Evolutionary conservation across 1,139 yeast species (phyloP), one percentile per base, ranked within the genome.

Genomic region (Saccharomyces hybrid): DNA sequence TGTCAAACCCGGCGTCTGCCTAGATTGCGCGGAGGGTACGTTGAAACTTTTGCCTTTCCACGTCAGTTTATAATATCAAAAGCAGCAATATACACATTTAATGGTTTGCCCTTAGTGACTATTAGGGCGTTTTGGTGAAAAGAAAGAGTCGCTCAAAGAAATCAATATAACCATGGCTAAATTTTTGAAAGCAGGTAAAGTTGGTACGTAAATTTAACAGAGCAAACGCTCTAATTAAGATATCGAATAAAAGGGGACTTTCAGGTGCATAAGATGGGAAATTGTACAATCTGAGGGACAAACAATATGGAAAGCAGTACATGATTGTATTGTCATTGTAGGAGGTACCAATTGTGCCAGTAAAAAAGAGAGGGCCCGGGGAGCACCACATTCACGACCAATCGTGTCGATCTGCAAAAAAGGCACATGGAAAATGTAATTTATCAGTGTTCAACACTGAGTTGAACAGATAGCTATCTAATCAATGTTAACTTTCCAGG

Each of bases 141-240:
- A 16, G n/a, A 38, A 38, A 38, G 44, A 38, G 25, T 38, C 44
- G 44, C 44, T 16, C 44, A 16, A 16, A 38, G 44, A 38, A 38
- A 38, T 38, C 44, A 38, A 38, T 38, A 38, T 38, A 38, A 38
- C 44, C 44, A 38, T 38, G 44, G 44, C 44, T 38, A 38, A 38
- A 16, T 38, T 38, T 38, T 38, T 38, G 23, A 38, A 20, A 38
- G 44, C 44, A 38, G 44, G 44, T 25, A 38, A 38, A 38, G 44
- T 38, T 38, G 59, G 59, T 53, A 55, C 57, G 56, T 56, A 53
- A 6, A 20, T 13, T 49, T 14, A 14, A 26, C 5, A 31, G 7
- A 31, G n/a, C n/a, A 31, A n/a, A n/a, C 16, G 16, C 38, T 26
- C 0, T 4, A 25, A 28, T 29, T 41, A 20, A 38, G 32, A 25